Evolutionary conservation across 371 early-diverging fungal species (phyloP).

Genomic region (Mortierella sp.): DNA sequence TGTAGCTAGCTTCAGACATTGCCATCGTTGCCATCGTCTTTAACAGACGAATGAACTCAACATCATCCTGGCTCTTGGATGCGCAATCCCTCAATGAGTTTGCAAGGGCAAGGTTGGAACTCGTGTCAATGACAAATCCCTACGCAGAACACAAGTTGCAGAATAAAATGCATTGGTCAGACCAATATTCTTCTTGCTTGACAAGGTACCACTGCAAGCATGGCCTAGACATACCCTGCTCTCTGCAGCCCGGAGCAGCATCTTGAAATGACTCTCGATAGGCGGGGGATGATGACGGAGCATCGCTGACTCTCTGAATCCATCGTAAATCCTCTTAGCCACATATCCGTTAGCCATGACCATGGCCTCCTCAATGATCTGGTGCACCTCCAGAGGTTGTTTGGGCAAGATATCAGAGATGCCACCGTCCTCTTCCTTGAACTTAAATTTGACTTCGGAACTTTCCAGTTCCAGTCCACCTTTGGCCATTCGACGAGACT

Average conservation of each 20-base stretch:
- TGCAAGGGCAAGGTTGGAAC: slow-evolving; percentile 75
- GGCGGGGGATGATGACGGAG: slow-evolving; percentile 90
- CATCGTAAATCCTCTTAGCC: slow-evolving; percentile 84
- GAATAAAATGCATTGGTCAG: not conserved
- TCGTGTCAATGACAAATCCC: slow-evolving; percentile 72
- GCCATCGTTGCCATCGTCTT: slow-evolving; percentile 84
- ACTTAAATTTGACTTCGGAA: slow-evolving; percentile 80
- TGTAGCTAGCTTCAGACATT: slow-evolving; percentile 81
- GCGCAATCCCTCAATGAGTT: slow-evolving; percentile 63
- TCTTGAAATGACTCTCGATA: slow-evolving; percentile 68
- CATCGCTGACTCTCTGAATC: slow-evolving; percentile 87
- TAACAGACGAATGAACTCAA: slow-evolving; percentile 66
- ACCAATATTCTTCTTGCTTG: too few relatives aligned
- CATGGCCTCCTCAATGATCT: slow-evolving; percentile 99
- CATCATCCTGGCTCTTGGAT: slow-evolving; percentile 57
- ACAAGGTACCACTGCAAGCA: too few relatives aligned
- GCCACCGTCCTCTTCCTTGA: slow-evolving; percentile 66
- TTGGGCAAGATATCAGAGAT: slow-evolving; percentile 82
- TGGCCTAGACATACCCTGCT: slow-evolving; percentile 55
- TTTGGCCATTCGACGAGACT: slow-evolving; percentile 65
- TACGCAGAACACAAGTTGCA: slow-evolving; percentile 12
- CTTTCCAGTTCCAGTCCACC: slow-evolving; percentile 83
- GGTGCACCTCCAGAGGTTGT: slow-evolving; percentile 88
- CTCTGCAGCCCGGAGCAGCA: slow-evolving; percentile 74
- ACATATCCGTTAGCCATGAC: slow-evolving; percentile 96